Percentiles rank a stretch among this genome's conserved stretches.
Conservation (phyloP, 495 filamentous ascomycete species). For the Tuber indicum region DNA sequence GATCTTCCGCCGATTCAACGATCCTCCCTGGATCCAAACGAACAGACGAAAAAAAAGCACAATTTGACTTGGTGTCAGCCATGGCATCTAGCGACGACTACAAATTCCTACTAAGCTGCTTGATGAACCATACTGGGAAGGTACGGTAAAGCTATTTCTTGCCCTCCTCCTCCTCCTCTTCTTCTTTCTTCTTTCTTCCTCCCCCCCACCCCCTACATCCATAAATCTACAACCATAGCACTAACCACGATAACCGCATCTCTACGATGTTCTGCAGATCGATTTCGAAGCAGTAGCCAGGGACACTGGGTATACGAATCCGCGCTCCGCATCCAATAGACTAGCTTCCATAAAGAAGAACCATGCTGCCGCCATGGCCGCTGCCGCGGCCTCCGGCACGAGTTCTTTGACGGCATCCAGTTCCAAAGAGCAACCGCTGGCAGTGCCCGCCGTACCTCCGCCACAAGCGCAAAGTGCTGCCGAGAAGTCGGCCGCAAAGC, state of each 20-base stretch:
- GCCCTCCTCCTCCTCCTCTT: not conserved
- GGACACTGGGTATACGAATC: constrained; percentile 22
- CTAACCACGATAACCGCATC: constrained; percentile 3
- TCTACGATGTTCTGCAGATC: constrained; percentile 8
- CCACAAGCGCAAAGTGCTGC: not conserved
- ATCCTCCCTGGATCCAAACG: not conserved
- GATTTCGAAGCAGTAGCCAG: constrained; percentile 27
- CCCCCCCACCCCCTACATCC: not conserved
- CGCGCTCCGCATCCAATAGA: constrained; percentile 24
- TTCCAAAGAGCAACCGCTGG: not conserved
- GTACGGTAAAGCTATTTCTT: constrained; percentile 9
- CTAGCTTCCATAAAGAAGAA: constrained; percentile 20
- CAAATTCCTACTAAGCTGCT: constrained; percentile 26
- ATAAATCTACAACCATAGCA: not conserved
- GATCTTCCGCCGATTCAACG: not conserved
- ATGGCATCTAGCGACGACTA: constrained; percentile 25
- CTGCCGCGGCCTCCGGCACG: not conserved
- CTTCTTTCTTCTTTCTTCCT: not conserved
- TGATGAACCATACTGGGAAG: constrained; percentile 10
- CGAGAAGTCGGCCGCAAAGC: not conserved
- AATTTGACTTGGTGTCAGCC: not conserved
- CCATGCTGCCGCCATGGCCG: not conserved
- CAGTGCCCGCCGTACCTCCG: not conserved
- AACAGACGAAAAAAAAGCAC: not conserved
- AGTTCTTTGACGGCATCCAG: not conserved